phyloP scores from a whole-genome alignment of 1,284 basidiomycete species.

The Puccinia triticina region DNA sequence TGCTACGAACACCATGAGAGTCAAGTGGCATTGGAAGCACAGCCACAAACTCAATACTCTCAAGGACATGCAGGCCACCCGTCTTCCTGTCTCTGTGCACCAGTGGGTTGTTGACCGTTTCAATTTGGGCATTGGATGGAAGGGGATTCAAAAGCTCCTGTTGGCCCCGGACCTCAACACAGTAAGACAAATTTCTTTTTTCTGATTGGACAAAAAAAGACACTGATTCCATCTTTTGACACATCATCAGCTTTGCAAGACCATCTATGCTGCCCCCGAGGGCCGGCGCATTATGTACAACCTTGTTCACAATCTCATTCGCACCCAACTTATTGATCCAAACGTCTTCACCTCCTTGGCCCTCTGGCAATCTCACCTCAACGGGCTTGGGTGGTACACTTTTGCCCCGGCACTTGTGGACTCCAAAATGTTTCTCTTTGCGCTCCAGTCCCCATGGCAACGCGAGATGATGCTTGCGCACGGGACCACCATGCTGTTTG shows the following conservation, averaged over 20 bases:
- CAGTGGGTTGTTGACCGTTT: background rate
- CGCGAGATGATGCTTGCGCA: too few species aligned
- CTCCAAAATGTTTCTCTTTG: background rate
- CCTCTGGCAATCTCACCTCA: background rate
- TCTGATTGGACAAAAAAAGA: background rate
- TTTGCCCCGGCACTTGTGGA: background rate
- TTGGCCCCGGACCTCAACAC: too few species aligned
- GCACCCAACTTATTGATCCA: too few species aligned
- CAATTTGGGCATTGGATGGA: background rate
- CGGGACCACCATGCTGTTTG: background rate
- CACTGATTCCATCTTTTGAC: background rate
- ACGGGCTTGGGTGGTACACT: background rate
- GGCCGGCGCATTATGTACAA: background rate
- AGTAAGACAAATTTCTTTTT: too few species aligned
- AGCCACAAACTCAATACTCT: background rate
- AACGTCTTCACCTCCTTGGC: too few species aligned
- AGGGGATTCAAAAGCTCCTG: too few species aligned
- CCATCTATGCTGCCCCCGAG: background rate
- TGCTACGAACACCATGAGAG: background rate
- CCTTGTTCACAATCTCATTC: too few species aligned
- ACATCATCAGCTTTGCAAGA: background rate
- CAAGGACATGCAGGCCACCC: background rate
- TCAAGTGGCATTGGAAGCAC: slow-evolving; percentile 1
- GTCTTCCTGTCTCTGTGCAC: background rate
- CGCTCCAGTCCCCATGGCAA: slow-evolving; percentile 1